Evolutionary conservation across 2,329 filamentous ascomycete genomes (phyloP), one percentile per base, ranked within the genome.

Genomic region (Shiraia sp.): DNA sequence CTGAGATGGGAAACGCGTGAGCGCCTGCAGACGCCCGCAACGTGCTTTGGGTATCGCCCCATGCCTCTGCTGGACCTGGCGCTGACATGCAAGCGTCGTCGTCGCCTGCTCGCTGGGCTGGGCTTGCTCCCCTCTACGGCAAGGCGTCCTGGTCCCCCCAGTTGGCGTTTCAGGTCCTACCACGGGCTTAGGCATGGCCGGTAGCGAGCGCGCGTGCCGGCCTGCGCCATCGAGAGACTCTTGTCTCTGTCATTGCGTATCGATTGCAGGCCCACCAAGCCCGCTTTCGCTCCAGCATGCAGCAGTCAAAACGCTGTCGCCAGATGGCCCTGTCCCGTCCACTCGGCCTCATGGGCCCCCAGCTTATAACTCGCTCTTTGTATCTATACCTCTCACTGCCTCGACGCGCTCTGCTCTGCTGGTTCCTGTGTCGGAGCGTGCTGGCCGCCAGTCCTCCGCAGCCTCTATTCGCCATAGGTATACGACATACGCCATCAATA

Each of bases 391-490:
- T n/a, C n/a, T n/a, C n/a, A n/a, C n/a, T n/a, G n/a, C n/a, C n/a
- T n/a, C n/a, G n/a, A n/a, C n/a, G 14, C 24, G 24, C 23, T 26
- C 36, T 8, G 13, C 36, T 32, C 16, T 28, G 28, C 32, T 25
- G 14, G 28, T 13, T 25, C 7, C 29, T 27, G n/a, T n/a, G n/a
- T n/a, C n/a, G n/a, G n/a, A n/a, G n/a, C n/a, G n/a, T n/a, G n/a
- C n/a, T n/a, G n/a, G n/a, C n/a, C n/a, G n/a, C n/a, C n/a, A n/a
- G n/a, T n/a, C n/a, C n/a, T n/a, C n/a, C n/a, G n/a, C n/a, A n/a
- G n/a, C n/a, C 48, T 57, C 54, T 16, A 54, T 59, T 50, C 41
- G 53, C 51, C n/a, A n/a, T n/a, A n/a, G n/a, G n/a, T n/a, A n/a
- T n/a, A n/a, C n/a, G n/a, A 46, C 25, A 54, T 61, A 53, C 57